Evolutionary conservation across 169 alveolate genomes (phyloP).

Genomic region (Plasmodium reichenowi): DNA sequence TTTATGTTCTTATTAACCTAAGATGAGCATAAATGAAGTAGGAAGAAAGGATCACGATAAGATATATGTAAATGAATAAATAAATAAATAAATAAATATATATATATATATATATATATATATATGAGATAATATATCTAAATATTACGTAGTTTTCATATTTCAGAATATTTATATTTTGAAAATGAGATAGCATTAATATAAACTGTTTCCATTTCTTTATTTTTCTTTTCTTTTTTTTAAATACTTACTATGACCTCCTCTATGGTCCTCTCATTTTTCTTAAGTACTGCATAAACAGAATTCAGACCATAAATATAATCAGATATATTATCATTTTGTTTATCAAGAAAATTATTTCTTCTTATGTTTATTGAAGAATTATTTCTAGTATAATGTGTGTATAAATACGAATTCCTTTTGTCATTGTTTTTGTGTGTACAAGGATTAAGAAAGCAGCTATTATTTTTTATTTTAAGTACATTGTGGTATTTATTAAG

Average conservation of each 20-base stretch:
- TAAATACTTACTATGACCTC: slow-evolving; percentile 16
- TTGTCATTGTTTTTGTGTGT: neutral
- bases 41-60: neutral
- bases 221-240: neutral
- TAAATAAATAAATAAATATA: no score
- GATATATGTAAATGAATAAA: neutral
- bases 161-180: neutral
- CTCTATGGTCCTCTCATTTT: slow-evolving; percentile 38
- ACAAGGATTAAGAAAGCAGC: neutral
- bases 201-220: no score
- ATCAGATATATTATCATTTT: slow-evolving; percentile 24
- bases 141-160: neutral
- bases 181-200: neutral
- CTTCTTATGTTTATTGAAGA: slow-evolving; percentile 36
- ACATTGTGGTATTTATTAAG: neutral
- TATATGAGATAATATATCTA: neutral
- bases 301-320: slow-evolving; percentile 62
- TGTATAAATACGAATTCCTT: neutral
- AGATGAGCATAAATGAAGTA: neutral
- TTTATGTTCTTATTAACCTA: slow-evolving; percentile 26
- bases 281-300: slow-evolving; percentile 33
- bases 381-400: neutral
- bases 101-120: neutral
- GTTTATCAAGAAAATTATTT: slow-evolving; percentile 21
- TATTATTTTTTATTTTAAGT: slow-evolving; percentile 3